Evolutionary conservation across 2,329 filamentous ascomycete genomes (phyloP), one percentile per base, ranked within the genome.

Genomic region (Geosmithia putterillii): DNA sequence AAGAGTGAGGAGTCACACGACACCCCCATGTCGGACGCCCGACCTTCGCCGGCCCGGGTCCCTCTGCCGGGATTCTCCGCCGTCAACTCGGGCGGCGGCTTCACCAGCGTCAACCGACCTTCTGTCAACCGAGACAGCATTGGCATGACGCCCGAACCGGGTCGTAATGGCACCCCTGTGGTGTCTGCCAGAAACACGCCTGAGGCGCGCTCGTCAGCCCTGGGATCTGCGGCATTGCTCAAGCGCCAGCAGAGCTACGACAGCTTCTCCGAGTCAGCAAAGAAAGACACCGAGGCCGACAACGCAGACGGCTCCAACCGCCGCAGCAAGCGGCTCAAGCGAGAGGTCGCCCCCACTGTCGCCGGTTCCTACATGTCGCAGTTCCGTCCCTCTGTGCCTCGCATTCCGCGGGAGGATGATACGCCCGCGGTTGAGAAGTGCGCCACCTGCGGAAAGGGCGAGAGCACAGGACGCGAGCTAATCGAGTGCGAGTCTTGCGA

Each of bases 301-400:
- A 70, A 66, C 28, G 62, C 61, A 1, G 83, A 87, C 41, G 69
- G 67, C 51, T 76, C 76, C 48, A 86, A 83, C 50, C 78, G 92
- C 48, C 81, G 90, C 45, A 95, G 89, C 62, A 98, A 98, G 66
- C 80, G 92, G 38, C 71, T 95, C 12, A 94, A 92, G 62, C 95
- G 94, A 46, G 55, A 79, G 62, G 68, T 71, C 38, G 75, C 81
- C 32, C 87, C 90, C 38, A 95, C 86, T 28, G 87, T 98, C 51
- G 88, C 88, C 50, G 92, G 92, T 44, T 96, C 90, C 42, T 88
- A 96, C 64, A 96, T 96, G 88, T 92, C 86, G 47, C 78, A 90
- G 55, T 88, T 94, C 57, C 85, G 90, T 43, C 86, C 90, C 45
- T 81, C 84, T 21, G 81, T 81, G 15, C 86, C 82, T 17, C 75